phyloP scores from a whole-genome alignment of 2,329 filamentous ascomycete species.

The Nannizziopsis arthrosporioides region DNA sequence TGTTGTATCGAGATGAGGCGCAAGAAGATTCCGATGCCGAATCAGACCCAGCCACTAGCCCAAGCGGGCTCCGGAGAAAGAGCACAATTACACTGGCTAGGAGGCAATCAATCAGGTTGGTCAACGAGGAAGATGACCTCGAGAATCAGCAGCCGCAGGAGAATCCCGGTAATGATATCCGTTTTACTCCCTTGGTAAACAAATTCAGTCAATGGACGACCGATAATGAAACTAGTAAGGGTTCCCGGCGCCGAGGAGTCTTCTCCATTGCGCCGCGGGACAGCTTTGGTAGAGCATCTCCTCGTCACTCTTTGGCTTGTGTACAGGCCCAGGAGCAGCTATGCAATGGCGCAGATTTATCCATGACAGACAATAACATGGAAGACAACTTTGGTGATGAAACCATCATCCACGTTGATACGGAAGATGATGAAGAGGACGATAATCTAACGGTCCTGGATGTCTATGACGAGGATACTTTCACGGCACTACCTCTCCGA shows the following conservation, averaged over 20 bases:
- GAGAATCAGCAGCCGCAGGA: conserved; percentile 11
- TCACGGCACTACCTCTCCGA: conserved; percentile 37
- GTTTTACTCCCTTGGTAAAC: conserved; percentile 53
- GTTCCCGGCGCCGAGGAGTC: conserved; percentile 22
- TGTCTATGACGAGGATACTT: conserved; percentile 10
- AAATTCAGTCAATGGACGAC: conserved; percentile 54
- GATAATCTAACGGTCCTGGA: conserved; percentile 10
- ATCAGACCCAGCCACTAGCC: conserved; percentile 17
- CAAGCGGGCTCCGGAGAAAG: not conserved
- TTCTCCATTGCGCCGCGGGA: conserved; percentile 17
- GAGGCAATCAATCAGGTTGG: conserved; percentile 7
- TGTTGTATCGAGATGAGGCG: conserved; percentile 16
- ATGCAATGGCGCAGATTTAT: not conserved
- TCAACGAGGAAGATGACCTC: conserved; percentile 8
- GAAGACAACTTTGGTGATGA: conserved; percentile 24
- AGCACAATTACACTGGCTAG: not conserved
- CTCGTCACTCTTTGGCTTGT: not conserved
- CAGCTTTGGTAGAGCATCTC: not conserved
- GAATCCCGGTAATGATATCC: conserved; percentile 27
- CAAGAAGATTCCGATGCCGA: conserved; percentile 23
- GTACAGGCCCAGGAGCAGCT: conserved; percentile 12
- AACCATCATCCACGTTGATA: conserved; percentile 14
- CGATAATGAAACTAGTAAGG: conserved; percentile 41
- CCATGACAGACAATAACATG: conserved; percentile 21
- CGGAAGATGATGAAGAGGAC: conserved; percentile 3